Conservation (phyloP, 345 rosid species). For the Eucalyptus sp. region DNA sequence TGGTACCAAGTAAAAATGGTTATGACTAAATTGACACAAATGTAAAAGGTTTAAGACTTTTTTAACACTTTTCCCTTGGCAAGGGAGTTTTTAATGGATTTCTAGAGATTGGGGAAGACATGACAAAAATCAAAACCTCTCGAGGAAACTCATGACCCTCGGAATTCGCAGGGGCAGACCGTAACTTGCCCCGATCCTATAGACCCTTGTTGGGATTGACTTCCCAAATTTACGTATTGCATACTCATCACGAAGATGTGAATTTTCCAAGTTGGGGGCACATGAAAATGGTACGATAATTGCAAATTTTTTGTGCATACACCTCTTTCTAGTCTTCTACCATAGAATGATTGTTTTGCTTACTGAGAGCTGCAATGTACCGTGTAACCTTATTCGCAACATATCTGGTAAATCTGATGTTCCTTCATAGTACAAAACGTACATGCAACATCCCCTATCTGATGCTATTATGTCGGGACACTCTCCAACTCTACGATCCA, state of each 20-base stretch:
- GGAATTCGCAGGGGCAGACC: background rate
- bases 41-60: too few species aligned
- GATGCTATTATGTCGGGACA: background rate
- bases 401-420: background rate
- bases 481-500: background rate
- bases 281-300: background rate
- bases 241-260: background rate
- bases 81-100: background rate
- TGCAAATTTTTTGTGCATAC: background rate
- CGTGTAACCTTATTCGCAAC: background rate
- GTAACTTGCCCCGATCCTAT: background rate
- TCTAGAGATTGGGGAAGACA: background rate
- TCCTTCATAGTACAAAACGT: background rate
- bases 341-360: background rate
- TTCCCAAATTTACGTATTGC: background rate
- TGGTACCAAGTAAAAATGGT: too few species aligned
- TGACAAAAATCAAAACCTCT: background rate
- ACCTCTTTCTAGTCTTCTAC: background rate
- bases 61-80: too few species aligned
- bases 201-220: background rate
- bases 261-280: background rate
- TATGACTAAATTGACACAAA: too few species aligned
- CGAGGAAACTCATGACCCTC: fast-evolving
- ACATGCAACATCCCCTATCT: background rate
- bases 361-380: background rate